Conservation (phyloP, 495 filamentous ascomycete species). For the Penicillium desertorum region DNA sequence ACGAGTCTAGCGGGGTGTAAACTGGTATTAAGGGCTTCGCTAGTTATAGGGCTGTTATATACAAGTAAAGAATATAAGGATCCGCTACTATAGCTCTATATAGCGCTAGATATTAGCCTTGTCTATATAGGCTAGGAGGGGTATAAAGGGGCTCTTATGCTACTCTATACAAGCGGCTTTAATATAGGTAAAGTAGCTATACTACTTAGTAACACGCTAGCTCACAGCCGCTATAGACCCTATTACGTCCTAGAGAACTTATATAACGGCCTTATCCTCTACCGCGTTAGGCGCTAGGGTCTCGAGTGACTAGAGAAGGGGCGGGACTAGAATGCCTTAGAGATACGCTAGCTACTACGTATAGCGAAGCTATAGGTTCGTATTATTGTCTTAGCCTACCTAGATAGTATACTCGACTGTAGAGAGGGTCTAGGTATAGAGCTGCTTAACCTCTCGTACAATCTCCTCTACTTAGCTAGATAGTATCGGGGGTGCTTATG, state of each 20-base stretch:
- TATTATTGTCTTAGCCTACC: conserved; percentile 4
- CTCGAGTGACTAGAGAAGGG: background rate
- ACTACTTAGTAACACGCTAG: conserved; percentile 10
- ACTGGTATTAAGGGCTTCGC: conserved; percentile 5
- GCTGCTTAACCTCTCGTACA: no score
- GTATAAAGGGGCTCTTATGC: conserved; percentile 5
- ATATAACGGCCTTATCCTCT: background rate
- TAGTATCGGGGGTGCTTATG: no score
- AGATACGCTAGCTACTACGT: conserved; percentile 14
- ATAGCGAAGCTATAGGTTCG: conserved; percentile 16
- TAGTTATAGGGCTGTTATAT: conserved; percentile 12
- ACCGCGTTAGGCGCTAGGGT: background rate
- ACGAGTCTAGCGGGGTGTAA: background rate
- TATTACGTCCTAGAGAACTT: conserved; percentile 2
- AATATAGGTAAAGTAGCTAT: conserved; percentile 1
- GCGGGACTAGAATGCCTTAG: background rate
- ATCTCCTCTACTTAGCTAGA: no score
- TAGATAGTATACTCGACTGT: background rate
- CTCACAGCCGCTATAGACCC: conserved; percentile 7
- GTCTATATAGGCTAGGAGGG: conserved; percentile 16
- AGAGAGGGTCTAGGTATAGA: background rate
- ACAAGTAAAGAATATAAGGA: conserved; percentile 17
- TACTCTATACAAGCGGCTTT: conserved; percentile 4
- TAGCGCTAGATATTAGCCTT: conserved; percentile 8
- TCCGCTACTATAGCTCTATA: conserved; percentile 17